Percentiles rank a stretch among this genome's conserved stretches.
These are phyloP conservation scores for Colletotrichum ledebouriae DNA, from an alignment of 2,329 filamentous ascomycete genomes.

Conservation along the genomic window DNA sequence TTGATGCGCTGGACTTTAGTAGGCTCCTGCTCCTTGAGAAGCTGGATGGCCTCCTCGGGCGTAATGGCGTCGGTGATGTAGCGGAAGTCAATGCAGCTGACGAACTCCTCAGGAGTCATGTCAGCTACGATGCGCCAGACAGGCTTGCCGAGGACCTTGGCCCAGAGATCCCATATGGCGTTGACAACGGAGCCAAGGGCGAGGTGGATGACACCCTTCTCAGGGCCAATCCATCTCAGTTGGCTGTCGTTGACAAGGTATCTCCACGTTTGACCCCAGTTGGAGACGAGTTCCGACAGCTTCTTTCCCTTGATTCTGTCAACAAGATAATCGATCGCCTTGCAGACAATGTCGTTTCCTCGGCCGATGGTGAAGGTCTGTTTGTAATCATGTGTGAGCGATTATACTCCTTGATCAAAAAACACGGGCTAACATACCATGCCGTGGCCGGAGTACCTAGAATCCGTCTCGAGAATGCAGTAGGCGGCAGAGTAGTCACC, in stretches of 20 bases:
- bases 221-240: slow-evolving; percentile 92
- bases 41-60: slow-evolving; percentile 81
- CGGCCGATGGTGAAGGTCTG: slow-evolving; percentile 87
- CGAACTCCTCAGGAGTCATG: slow-evolving; percentile 89
- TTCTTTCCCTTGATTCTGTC: slow-evolving; percentile 82
- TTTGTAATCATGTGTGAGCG: background rate
- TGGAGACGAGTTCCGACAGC: slow-evolving; percentile 79
- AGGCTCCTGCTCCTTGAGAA: slow-evolving; percentile 75
- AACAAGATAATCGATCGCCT: slow-evolving; percentile 83
- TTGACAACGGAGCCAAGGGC: slow-evolving; percentile 91
- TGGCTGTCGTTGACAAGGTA: slow-evolving; percentile 93
- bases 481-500: slow-evolving; percentile 96
- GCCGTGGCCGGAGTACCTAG: slow-evolving; percentile 78
- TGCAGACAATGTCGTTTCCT: slow-evolving; percentile 92
- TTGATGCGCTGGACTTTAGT: slow-evolving; percentile 79
- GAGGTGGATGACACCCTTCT: slow-evolving; percentile 95
- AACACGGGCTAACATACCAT: slow-evolving; percentile 69
- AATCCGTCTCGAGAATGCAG: slow-evolving; percentile 89
- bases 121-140: slow-evolving; percentile 92
- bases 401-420: background rate
- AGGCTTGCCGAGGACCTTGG: slow-evolving; percentile 85
- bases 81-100: slow-evolving; percentile 90
- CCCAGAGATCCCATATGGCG: slow-evolving; percentile 96
- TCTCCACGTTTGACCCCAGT: slow-evolving; percentile 92
- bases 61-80: slow-evolving; percentile 97